These are phyloP conservation scores for Arxiozyma heterogenica DNA, from an alignment of 1,139 yeast genomes.

Conservation along the genomic window DNA sequence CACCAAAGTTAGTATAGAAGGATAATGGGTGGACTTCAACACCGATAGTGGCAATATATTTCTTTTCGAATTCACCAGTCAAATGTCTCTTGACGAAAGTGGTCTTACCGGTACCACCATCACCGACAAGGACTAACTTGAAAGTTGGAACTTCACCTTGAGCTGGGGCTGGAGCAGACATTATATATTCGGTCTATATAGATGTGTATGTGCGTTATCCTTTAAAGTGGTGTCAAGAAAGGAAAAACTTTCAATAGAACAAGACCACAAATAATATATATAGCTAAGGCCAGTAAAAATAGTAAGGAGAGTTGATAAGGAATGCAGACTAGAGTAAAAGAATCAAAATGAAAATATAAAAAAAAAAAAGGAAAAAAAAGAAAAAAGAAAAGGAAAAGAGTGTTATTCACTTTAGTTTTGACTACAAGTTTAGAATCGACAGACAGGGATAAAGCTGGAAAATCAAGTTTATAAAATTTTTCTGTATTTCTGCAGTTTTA, in stretches of 20 bases:
- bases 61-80: slow-evolving; percentile 99
- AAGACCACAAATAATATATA: not conserved
- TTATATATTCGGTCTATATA: slow-evolving; percentile 6
- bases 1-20: slow-evolving; percentile 97
- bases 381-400: not conserved
- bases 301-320: no score
- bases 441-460: not conserved
- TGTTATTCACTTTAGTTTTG: no score
- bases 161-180: slow-evolving; percentile 22
- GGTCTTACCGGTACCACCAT: slow-evolving; percentile 99
- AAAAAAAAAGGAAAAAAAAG: not conserved
- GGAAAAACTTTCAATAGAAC: not conserved
- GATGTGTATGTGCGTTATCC: not conserved
- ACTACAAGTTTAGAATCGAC: not conserved
- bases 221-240: not conserved
- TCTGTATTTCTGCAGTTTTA: not conserved
- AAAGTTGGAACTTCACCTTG: slow-evolving; percentile 79
- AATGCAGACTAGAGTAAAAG: no score
- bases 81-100: slow-evolving; percentile 99
- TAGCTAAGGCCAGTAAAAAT: no score
- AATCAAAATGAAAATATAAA: no score
- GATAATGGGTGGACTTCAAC: slow-evolving; percentile 99
- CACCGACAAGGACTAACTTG: slow-evolving; percentile 97
- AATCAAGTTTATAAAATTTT: not conserved
- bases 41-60: slow-evolving; percentile 98